phyloP scores from a whole-genome alignment of 371 early-diverging fungal genomes.

The Fennellomyces sp. region DNA sequence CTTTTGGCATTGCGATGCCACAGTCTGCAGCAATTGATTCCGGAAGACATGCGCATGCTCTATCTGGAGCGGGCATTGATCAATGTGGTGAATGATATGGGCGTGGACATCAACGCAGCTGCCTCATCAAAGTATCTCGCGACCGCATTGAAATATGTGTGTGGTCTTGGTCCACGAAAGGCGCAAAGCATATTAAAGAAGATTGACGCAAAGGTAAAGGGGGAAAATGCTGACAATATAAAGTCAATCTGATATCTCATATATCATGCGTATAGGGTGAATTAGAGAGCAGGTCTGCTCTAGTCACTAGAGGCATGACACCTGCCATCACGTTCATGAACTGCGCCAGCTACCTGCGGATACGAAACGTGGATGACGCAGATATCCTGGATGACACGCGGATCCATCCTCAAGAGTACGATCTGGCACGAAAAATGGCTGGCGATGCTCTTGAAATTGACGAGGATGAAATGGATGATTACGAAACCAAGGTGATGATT shows the following conservation, averaged over 20 bases:
- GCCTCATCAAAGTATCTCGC: constrained; percentile 72
- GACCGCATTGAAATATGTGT: constrained; percentile 82
- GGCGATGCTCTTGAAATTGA: constrained; percentile 95
- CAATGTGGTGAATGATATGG: constrained; percentile 83
- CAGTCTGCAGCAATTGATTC: constrained; percentile 72
- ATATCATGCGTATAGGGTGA: constrained; percentile 26
- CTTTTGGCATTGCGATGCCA: constrained; percentile 75
- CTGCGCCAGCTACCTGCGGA: constrained; percentile 90
- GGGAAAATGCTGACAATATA: constrained; percentile 1
- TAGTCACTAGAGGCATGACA: constrained; percentile 69
- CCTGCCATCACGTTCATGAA: constrained; percentile 88
- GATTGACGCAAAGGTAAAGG: constrained; percentile 38
- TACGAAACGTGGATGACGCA: constrained; percentile 59
- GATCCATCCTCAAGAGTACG: constrained; percentile 96
- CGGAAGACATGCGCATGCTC: constrained; percentile 66
- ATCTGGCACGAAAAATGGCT: constrained; percentile 96
- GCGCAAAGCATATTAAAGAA: constrained; percentile 71
- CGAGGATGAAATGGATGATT: constrained; percentile 79
- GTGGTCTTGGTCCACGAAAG: constrained; percentile 96
- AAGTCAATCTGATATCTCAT: no score
- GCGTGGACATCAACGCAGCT: constrained; percentile 89
- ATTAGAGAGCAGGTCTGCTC: constrained; percentile 70
- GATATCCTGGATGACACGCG: constrained; percentile 94
- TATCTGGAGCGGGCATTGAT: constrained; percentile 87
- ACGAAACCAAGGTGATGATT: constrained; percentile 49